Conservation (phyloP, 2,329 filamentous ascomycete genomes). For the Penicillium expansum region DNA sequence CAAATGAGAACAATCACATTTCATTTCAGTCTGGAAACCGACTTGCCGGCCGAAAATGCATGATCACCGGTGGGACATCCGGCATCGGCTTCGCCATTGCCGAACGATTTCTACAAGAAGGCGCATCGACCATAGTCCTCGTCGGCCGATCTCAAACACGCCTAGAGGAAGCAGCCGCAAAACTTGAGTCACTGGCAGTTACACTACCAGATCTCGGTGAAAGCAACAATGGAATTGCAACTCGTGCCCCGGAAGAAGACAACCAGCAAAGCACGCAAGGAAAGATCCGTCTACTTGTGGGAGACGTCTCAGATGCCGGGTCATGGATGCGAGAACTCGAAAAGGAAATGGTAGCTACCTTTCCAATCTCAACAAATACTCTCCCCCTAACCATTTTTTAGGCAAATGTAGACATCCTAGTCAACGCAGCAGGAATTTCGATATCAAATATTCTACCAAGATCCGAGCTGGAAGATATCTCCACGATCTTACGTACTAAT, state of each 20-base stretch:
- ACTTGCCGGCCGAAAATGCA: constrained; percentile 40
- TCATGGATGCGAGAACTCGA: constrained; percentile 38
- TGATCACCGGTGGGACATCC: constrained; percentile 69
- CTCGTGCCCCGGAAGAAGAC: constrained; percentile 20
- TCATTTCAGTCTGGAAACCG: constrained; percentile 20
- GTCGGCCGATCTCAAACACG: constrained; percentile 56
- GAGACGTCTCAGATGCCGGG: constrained; percentile 38
- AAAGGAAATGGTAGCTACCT: constrained; percentile 36
- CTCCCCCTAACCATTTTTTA: constrained; percentile 11
- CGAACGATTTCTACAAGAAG: constrained; percentile 60
- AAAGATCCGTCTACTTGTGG: constrained; percentile 33
- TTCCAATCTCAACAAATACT: not conserved
- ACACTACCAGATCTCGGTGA: not conserved
- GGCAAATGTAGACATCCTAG: constrained; percentile 56
- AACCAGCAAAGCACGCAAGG: constrained; percentile 14
- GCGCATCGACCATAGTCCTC: constrained; percentile 57
- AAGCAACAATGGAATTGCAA: constrained; percentile 17
- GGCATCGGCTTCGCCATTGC: constrained; percentile 70
- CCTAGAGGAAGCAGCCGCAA: constrained; percentile 42
- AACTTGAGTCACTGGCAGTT: constrained; percentile 12
- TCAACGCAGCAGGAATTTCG: constrained; percentile 77
- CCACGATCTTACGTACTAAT: constrained; percentile 66
- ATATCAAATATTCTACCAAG: constrained; percentile 63
- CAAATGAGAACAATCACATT: not conserved
- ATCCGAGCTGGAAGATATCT: constrained; percentile 52